Conservation (phyloP, 2,329 filamentous ascomycete genomes). For the Epichloe sylvatica region DNA sequence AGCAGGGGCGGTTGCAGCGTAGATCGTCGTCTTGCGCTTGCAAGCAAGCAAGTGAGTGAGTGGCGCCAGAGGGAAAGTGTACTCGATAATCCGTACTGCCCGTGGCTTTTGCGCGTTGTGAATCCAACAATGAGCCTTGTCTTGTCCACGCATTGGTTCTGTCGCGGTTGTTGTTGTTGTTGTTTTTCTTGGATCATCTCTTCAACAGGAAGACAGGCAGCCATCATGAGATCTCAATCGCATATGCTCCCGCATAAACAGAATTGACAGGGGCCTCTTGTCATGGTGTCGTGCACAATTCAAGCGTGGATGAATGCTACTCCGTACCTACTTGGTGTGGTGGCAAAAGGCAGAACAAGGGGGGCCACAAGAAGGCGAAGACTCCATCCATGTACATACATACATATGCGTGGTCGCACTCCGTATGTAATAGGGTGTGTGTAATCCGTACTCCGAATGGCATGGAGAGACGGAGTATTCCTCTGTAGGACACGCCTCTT, state of each 20-base stretch:
- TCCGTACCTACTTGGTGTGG: conserved; percentile 2
- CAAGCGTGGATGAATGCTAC: neutral
- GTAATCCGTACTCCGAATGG: neutral
- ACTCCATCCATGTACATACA: neutral
- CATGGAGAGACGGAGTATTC: neutral
- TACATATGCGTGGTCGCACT: neutral
- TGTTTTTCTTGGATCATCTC: neutral
- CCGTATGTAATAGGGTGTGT: too few species aligned
- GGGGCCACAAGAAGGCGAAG: neutral
- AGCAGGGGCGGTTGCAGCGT: neutral
- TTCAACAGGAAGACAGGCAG: neutral
- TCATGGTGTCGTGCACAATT: neutral
- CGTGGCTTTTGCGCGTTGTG: neutral
- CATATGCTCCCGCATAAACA: neutral
- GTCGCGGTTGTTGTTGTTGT: neutral
- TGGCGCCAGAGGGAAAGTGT: neutral
- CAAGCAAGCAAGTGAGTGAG: neutral
- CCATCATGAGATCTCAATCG: neutral
- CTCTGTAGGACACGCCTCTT: neutral
- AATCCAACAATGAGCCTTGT: neutral
- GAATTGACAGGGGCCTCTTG: neutral
- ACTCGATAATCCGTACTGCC: neutral
- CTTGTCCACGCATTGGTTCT: too few species aligned
- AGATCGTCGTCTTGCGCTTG: neutral
- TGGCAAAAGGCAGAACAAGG: conserved; percentile 6